Evolutionary conservation across 106 monocot genomes (phyloP).

Genomic region (Dendrobium huoshanense): DNA sequence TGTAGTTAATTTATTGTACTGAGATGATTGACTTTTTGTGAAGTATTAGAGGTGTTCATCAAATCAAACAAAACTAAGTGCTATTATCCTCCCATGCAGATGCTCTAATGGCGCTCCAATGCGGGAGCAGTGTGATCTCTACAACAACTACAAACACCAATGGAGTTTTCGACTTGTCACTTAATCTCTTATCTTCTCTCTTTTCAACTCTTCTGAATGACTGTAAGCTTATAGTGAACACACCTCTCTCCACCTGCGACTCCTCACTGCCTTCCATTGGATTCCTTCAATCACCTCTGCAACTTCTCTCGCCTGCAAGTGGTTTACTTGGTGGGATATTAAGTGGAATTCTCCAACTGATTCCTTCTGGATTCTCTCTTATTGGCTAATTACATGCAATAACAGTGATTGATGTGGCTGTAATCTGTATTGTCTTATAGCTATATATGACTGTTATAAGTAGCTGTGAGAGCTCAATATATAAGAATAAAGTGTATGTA

Average conservation of each 20-base stretch:
- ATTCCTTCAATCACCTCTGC: conserved; percentile 11
- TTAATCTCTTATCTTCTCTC: conserved; percentile 22
- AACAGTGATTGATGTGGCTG: background rate
- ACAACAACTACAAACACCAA: conserved; percentile 29
- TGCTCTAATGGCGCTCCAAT: conserved; percentile 39
- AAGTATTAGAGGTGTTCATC: background rate
- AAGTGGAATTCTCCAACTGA: conserved; percentile 1
- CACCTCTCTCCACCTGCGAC: conserved; percentile 32
- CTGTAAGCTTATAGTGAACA: conserved; percentile 39
- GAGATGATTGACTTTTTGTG: no score
- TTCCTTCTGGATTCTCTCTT: conserved; percentile 10
- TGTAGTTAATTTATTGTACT: no score
- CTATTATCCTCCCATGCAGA: conserved; percentile 24
- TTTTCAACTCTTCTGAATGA: conserved; percentile 27
- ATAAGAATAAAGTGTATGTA: background rate
- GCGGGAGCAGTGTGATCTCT: conserved; percentile 28
- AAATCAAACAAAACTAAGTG: background rate
- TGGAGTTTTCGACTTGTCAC: conserved; percentile 29
- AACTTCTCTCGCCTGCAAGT: conserved; percentile 5
- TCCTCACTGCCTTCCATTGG: conserved; percentile 13
- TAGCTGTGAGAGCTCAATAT: background rate
- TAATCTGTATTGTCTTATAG: no score
- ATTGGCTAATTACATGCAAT: background rate
- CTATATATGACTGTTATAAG: background rate
- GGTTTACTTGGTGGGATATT: conserved; percentile 4